Evolutionary conservation across 768 basidiomycete genomes (phyloP).

Genomic region (Suillus cothurnatus): DNA sequence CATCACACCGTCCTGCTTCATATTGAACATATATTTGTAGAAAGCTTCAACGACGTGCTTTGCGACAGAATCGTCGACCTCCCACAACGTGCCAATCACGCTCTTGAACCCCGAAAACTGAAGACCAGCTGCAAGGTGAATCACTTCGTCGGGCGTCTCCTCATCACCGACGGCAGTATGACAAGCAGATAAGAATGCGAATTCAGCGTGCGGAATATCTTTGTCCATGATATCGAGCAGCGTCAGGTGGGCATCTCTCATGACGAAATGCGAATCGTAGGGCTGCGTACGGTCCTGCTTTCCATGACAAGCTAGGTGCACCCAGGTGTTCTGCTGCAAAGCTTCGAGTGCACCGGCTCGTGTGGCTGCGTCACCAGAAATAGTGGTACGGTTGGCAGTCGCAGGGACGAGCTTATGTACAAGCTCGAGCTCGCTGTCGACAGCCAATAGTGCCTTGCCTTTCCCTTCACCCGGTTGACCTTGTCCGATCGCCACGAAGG

Average conservation of each 20-base stretch:
- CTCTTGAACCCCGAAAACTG: too few species aligned
- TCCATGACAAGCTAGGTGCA: conserved; percentile 42
- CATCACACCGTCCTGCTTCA: too few species aligned
- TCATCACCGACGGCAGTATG: background rate
- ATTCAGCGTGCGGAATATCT: conserved; percentile 2
- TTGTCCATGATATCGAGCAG: conserved; percentile 4
- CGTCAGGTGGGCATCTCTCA: background rate
- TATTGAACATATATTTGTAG: too few species aligned
- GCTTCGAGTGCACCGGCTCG: background rate
- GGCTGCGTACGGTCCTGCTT: conserved; percentile 26
- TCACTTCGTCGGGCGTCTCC: too few species aligned
- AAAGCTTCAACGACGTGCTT: too few species aligned
- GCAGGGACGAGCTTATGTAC: background rate
- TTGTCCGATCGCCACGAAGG: background rate
- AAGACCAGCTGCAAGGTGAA: too few species aligned
- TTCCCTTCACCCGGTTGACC: background rate
- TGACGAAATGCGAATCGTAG: conserved; percentile 8
- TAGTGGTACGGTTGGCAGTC: background rate
- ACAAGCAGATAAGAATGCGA: conserved; percentile 10
- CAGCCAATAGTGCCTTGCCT: background rate
- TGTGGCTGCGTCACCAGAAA: background rate
- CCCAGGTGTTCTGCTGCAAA: conserved; percentile 8
- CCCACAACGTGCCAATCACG: too few species aligned
- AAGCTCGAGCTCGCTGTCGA: background rate
- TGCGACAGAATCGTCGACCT: too few species aligned